These are phyloP conservation scores for Trichoderma gamsii DNA, from an alignment of 495 filamentous ascomycete species.

Conservation along the genomic window DNA sequence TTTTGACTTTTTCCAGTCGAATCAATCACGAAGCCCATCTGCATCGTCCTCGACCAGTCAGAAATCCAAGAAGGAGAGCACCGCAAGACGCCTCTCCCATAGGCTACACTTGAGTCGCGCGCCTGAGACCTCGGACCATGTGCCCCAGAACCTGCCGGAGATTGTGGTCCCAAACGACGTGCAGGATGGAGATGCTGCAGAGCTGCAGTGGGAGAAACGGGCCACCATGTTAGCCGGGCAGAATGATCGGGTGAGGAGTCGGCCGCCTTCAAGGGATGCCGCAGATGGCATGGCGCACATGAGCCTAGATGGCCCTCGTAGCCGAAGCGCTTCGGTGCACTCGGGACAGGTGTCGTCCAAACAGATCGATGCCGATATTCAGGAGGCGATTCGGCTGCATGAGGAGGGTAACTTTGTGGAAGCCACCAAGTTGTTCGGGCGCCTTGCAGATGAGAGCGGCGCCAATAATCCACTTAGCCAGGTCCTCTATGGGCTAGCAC, in stretches of 20 bases:
- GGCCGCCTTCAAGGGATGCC: constrained; percentile 29
- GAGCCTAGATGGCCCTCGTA: constrained; percentile 22
- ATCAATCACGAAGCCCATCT: constrained; percentile 46
- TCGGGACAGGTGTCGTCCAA: constrained; percentile 39
- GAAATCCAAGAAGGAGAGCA: constrained; percentile 30
- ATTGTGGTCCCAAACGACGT: constrained; percentile 47
- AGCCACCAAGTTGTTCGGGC: constrained; percentile 81
- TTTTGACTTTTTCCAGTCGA: constrained; percentile 29
- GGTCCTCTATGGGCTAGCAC: constrained; percentile 89
- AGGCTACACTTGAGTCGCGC: constrained; percentile 59
- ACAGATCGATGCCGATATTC: constrained; percentile 69
- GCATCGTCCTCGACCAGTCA: constrained; percentile 36
- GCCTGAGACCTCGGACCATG: constrained; percentile 60
- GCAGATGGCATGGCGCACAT: constrained; percentile 23
- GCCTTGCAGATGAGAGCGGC: constrained; percentile 77
- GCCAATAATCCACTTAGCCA: constrained; percentile 90
- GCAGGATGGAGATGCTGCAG: constrained; percentile 38
- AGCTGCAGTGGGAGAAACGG: constrained; percentile 73
- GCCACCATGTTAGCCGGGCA: constrained; percentile 75
- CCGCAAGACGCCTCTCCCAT: constrained; percentile 53
- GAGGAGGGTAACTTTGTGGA: constrained; percentile 69
- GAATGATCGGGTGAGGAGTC: constrained; percentile 48
- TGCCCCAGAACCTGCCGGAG: constrained; percentile 74
- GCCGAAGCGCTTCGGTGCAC: constrained; percentile 21
- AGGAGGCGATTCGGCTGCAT: constrained; percentile 92